Evolutionary conservation across 805 yeast species (phyloP).

Genomic region (Debaryomyces castellii): DNA sequence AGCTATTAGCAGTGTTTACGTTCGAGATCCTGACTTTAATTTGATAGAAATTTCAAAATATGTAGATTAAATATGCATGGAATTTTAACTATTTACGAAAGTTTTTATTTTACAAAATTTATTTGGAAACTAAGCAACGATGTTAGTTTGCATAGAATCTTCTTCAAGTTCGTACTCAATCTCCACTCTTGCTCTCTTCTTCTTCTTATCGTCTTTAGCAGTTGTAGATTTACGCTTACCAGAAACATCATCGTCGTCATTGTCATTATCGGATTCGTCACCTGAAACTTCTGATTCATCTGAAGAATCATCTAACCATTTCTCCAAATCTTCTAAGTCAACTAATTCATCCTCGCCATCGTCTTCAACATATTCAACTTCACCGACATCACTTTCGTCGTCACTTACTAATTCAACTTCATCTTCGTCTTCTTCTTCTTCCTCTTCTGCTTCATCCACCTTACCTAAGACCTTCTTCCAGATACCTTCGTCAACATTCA

Average conservation of each 20-base stretch:
- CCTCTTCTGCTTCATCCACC: slow-evolving; percentile 55
- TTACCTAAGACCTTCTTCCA: slow-evolving; percentile 92
- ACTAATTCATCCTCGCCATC: slow-evolving; percentile 88
- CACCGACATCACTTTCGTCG: slow-evolving; percentile 61
- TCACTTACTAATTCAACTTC: slow-evolving; percentile 48
- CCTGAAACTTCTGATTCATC: slow-evolving; percentile 37
- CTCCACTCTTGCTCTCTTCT: slow-evolving; percentile 68
- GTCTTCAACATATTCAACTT: slow-evolving; percentile 87
- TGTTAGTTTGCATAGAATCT: slow-evolving; percentile 34
- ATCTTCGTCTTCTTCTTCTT: slow-evolving; percentile 62
- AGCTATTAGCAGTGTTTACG: slow-evolving; percentile 5
- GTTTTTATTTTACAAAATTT: slow-evolving; percentile 4
- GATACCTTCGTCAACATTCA: slow-evolving; percentile 91
- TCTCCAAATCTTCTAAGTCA: slow-evolving; percentile 89
- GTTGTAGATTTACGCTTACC: slow-evolving; percentile 29
- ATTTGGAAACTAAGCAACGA: slow-evolving; percentile 18
- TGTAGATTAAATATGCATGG: slow-evolving; percentile 2
- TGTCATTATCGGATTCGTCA: slow-evolving; percentile 31
- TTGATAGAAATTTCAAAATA: slow-evolving; percentile 3
- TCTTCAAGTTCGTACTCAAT: slow-evolving; percentile 82
- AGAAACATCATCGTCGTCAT: slow-evolving; percentile 30
- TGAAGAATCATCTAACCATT: slow-evolving; percentile 64
- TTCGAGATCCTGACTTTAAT: slow-evolving; percentile 9
- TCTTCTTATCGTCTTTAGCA: slow-evolving; percentile 38
- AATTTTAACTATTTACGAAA: slow-evolving; percentile 1